A percentile compares a stretch with the other conserved stretches of the same genome.
Evolutionary conservation across 164 flowering plant genomes (phyloP).

Genomic region (Aristolochia californica): DNA sequence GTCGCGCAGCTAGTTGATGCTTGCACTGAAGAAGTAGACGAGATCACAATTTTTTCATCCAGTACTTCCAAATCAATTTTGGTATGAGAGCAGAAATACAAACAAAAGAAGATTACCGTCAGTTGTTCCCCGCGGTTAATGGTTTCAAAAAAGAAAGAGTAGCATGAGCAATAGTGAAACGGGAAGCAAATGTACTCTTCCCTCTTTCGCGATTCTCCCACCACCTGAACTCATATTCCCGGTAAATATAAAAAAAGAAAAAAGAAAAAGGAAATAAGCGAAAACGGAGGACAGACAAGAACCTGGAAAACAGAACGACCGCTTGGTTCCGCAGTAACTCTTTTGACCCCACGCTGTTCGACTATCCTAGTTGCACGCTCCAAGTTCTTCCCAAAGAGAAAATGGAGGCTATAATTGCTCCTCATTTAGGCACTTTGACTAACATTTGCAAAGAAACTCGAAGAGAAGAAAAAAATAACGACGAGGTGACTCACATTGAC

Average conservation of each 20-base stretch:
- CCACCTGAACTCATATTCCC: conserved; percentile 36
- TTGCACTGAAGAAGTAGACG: conserved; percentile 47
- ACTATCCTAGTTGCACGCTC: conserved; percentile 89
- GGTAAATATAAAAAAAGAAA: background rate
- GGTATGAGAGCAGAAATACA: background rate
- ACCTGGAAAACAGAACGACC: conserved; percentile 87
- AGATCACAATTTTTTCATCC: background rate
- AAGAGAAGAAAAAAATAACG: background rate
- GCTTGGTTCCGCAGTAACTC: conserved; percentile 59
- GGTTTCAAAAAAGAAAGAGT: conserved; percentile 81
- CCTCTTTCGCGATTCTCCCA: conserved; percentile 74
- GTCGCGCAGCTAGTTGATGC: conserved; percentile 94
- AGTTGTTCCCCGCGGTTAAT: conserved; percentile 86
- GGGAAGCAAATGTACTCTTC: conserved; percentile 86
- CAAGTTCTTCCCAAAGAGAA: conserved; percentile 85
- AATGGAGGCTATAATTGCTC: conserved; percentile 50
- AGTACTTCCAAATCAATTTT: background rate
- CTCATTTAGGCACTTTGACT: background rate
- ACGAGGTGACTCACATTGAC: conserved; percentile 46
- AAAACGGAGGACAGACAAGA: background rate
- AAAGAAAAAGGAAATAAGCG: background rate
- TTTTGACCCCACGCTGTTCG: conserved; percentile 82
- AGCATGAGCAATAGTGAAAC: conserved; percentile 74
- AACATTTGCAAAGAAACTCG: conserved; percentile 1
- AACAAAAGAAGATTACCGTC: conserved; percentile 38